Percentiles rank a stretch among this genome's conserved stretches.
phyloP scores from a whole-genome alignment of 441 rosid species.

The Populus tomentosa region DNA sequence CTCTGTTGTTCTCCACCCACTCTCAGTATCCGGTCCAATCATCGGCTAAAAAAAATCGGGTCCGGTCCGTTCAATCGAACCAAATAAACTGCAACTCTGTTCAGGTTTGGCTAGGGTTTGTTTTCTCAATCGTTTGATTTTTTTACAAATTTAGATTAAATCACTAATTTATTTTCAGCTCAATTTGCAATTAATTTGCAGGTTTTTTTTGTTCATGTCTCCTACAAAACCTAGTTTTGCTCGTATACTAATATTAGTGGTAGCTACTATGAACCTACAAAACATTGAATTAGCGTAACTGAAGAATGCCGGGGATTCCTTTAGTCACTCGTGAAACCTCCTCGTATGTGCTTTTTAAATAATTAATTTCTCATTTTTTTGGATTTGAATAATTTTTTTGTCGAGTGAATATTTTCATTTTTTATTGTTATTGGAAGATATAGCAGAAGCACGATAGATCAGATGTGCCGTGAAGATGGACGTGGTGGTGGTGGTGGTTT shows the following conservation, averaged over 20 bases:
- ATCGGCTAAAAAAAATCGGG: background rate
- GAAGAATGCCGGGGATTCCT: constrained; percentile 93
- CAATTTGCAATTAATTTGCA: background rate
- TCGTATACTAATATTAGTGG: background rate
- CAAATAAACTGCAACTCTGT: background rate
- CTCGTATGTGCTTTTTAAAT: constrained; percentile 37
- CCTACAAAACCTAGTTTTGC: background rate
- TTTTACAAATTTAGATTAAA: background rate
- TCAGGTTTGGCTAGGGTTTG: background rate
- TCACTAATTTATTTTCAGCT: background rate
- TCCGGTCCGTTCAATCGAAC: background rate
- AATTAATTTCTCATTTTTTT: background rate
- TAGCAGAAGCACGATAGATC: constrained; percentile 69
- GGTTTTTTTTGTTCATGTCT: background rate
- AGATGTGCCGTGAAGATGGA: constrained; percentile 90
- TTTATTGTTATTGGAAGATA: constrained; percentile 32
- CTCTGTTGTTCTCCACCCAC: background rate
- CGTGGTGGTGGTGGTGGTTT: constrained; percentile 17
- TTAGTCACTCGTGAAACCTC: constrained; percentile 72
- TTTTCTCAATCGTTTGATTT: background rate
- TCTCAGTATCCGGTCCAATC: background rate
- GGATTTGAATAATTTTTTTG: background rate
- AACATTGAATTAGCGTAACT: constrained; percentile 25
- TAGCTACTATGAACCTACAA: constrained; percentile 34
- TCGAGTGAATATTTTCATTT: background rate